Evolutionary conservation across 148 eudicot genomes (phyloP).

Genomic region (Rhododendron ferrugineum): DNA sequence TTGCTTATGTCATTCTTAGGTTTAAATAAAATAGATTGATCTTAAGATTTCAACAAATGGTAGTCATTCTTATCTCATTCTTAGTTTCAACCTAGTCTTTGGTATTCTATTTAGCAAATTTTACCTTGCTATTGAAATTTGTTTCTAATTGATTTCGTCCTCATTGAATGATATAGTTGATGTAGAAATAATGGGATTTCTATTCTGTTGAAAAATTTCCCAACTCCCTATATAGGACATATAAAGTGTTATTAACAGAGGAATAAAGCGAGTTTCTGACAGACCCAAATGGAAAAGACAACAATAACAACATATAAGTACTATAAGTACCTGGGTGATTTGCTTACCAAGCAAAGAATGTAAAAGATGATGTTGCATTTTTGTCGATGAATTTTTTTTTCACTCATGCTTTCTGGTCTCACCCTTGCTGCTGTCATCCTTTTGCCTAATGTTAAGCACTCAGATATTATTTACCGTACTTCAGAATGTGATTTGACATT

Average conservation of each 20-base stretch:
- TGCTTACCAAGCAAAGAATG: background rate
- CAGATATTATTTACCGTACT: background rate
- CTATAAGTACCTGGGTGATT: background rate
- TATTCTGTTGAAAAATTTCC: background rate
- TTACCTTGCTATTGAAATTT: constrained; percentile 1
- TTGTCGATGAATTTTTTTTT: background rate
- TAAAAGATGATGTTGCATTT: background rate
- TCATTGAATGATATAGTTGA: background rate
- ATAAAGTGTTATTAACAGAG: background rate
- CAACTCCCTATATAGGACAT: background rate
- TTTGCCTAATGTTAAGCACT: background rate
- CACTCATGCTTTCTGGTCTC: background rate
- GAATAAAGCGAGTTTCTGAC: background rate
- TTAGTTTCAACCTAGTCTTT: too few species aligned
- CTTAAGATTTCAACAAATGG: background rate
- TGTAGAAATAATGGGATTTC: background rate
- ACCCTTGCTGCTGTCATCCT: background rate
- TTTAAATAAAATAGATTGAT: background rate
- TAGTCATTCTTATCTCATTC: background rate
- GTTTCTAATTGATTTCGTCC: background rate
- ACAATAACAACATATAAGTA: background rate
- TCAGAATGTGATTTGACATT: background rate
- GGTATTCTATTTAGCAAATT: background rate
- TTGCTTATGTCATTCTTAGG: background rate
- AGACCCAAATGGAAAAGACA: background rate